A percentile compares a stretch with the other conserved stretches of the same genome.
Conservation (phyloP, 2,329 filamentous ascomycete species). For the Epichloe gansuensis region DNA sequence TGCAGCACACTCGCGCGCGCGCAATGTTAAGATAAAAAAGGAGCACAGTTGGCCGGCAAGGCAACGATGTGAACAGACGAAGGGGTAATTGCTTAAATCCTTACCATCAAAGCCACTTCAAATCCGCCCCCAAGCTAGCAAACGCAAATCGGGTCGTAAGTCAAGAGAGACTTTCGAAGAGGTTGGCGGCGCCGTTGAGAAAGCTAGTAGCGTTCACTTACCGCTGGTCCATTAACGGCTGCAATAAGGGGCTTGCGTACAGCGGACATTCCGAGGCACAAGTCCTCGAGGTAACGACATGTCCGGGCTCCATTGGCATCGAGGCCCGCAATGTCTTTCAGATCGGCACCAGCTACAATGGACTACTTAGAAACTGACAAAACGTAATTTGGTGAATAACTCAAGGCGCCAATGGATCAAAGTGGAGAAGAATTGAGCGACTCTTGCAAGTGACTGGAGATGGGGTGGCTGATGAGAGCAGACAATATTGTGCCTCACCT, state of each 20-base stretch:
- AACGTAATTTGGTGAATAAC: background rate
- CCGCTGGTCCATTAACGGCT: constrained; percentile 36
- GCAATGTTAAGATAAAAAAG: background rate
- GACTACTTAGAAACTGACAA: background rate
- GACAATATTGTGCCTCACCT: constrained; percentile 5
- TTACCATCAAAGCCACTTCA: constrained; percentile 34
- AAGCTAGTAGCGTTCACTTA: constrained; percentile 18
- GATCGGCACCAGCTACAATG: constrained; percentile 22
- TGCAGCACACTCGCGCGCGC: background rate
- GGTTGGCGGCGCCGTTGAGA: background rate
- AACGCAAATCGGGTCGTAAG: constrained; percentile 6
- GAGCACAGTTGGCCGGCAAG: background rate
- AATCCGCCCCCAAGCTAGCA: constrained; percentile 36
- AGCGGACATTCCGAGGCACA: constrained; percentile 22
- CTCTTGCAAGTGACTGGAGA: background rate
- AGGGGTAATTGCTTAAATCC: constrained; percentile 3
- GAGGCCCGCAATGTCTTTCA: constrained; percentile 22
- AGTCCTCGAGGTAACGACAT: constrained; percentile 27
- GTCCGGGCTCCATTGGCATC: constrained; percentile 20
- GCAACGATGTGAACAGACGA: background rate
- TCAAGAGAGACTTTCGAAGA: background rate
- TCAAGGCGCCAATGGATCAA: constrained; percentile 1
- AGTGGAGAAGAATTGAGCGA: constrained; percentile 1
- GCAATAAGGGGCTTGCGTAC: constrained; percentile 34
- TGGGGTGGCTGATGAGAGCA: background rate